Base-by-base conservation (phyloP, 805 yeast genomes). In the Blastobotrys attinorum region DNA sequence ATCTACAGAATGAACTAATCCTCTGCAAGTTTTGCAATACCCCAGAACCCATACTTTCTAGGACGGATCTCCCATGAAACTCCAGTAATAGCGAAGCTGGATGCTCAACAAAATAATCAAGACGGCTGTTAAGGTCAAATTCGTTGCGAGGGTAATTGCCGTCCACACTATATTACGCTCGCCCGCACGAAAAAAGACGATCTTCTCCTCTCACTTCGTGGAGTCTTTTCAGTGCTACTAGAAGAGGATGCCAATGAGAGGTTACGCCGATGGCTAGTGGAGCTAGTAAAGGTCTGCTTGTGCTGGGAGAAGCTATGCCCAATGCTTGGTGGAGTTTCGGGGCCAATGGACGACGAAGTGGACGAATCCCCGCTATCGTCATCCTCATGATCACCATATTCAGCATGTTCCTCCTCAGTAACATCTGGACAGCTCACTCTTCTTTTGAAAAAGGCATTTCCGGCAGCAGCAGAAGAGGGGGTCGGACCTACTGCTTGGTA, bases 101-200 rank as follows among this genome's bases (percentile, higher is more conserved):
- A 31, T 31, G 34, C 15, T 6, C 34, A 15, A 10, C 15, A 31
- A 6, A 15, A 31, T n/a, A 6, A 15, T n/a, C 13, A 31, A 17
- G 34, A 31, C 34, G 17, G 34, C 34, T 31, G 17, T n/a, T 11
- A 31, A 11, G 17, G 6, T 10, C 7, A 6, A n/a, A 16, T 29
- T 21, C 3, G 7, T 20, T 22, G 46, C 46, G 46, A 43, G 36
- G 22, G 39, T 32, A 43, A 40, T 10, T 22, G 39, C 46, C 38
- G 46, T 35, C 39, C 15, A 4, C 20, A 17, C 25, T 42, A 43
- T 4, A 16, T 40, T 33, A 39, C 42, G 17, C 42, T 33, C 46
- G 46, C 46, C 34, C 25, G 37, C 22, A 39, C 42, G 33, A 43
- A 43, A 43, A 43, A 43, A 38, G 46, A 38, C 32, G 31, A 4